Base-by-base conservation (phyloP, 169 alveolate species). In the Eimeria necatrix region DNA sequence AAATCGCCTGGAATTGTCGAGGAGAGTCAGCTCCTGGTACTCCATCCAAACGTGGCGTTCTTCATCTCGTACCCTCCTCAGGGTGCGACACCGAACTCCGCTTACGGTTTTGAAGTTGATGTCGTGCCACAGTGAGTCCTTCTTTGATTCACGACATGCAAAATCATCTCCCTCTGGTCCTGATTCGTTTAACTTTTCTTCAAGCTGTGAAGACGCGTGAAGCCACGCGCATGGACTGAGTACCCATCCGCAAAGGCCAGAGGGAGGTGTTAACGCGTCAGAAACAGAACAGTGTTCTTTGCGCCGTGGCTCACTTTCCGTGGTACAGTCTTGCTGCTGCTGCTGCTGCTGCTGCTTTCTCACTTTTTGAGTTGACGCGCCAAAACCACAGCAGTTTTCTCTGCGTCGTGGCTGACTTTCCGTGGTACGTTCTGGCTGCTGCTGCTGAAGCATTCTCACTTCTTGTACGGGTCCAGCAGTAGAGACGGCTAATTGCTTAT, bases 31-130 rank as follows among this genome's bases (percentile, higher is more conserved):
- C 22, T 76, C 86, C 48, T 76, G 86, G 51, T 76, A 76, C 64
- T 76, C 86, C 86, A 76, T 76, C 86, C 86, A 76, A 46, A 76
- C 86, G 22, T 76, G 86, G n/a, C 86, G 86, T 32, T 48, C 86
- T 8, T 76, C 86, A 49, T 76, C 86, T 64, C 51, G 46, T 24
- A 76, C 86, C 10, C 86, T 46, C 49, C 86, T 76, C 86, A 76
- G n/a, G 22, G 20, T 76, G 86, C 86, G 86, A 46, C 86, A 41
- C 46, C 86, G 64, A 41, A 61, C 51, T 32, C 86, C 86, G 64
- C 86, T n/a, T 32, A 46, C 86, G 64, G 51, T 59, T 61, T 76
- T 61, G 7, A 76, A 48, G 64, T 41, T 76, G 48, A 7, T 41
- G n/a, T 76, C 86, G 86, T 46, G 20, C 86, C 86, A 76, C 64